Base-by-base conservation (phyloP, 192 early-diverging fungal species). In the Neocallimastix lanati region DNA sequence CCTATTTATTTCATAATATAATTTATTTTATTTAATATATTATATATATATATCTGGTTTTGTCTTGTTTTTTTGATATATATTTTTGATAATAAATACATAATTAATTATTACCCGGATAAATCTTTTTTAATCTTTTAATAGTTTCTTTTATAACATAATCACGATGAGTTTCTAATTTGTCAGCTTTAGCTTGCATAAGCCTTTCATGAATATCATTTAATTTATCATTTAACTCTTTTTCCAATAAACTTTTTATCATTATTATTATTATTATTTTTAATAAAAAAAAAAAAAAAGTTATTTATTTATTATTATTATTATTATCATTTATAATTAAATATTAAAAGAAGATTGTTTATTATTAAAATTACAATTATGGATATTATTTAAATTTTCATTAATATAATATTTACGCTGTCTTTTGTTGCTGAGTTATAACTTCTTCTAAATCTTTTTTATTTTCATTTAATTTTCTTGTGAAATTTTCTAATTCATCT, bases 151-250 rank as follows among this genome's bases (percentile, higher is more conserved):
- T 67, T 3, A 67, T 67, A n/a, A 67, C 50, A 67, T 67, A 67
- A 81, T 95, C 93, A 37, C 93, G 90, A 58, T 94, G 93, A 11
- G 91, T 91, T 85, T 97, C 95, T 30, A 90, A 90, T 82, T 92
- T 89, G 78, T 96, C 95, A 2, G 92, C 88, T 29, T 92, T 90
- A 13, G 94, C 96, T 79, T 94, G 90, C 79, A 91, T 85, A 33
- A 99, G 85, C 80, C 93, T 88, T 29, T 93, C 90, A 28, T 93
- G 82, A 5, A 92, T 90, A 36, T 89, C 92, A 67, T 88, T 88
- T 25, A 98, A 90, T 82, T 96, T 93, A 37, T 96, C 96, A 82
- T 94, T 94, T 78, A 93, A 85, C 82, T 96, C 91, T 0, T 83
- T 83, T 81, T 96, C 94, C 30, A 84, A 78, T 80, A 85, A 85